Conservation (phyloP, 2,329 filamentous ascomycete genomes). For the Ascochyta pisi region DNA sequence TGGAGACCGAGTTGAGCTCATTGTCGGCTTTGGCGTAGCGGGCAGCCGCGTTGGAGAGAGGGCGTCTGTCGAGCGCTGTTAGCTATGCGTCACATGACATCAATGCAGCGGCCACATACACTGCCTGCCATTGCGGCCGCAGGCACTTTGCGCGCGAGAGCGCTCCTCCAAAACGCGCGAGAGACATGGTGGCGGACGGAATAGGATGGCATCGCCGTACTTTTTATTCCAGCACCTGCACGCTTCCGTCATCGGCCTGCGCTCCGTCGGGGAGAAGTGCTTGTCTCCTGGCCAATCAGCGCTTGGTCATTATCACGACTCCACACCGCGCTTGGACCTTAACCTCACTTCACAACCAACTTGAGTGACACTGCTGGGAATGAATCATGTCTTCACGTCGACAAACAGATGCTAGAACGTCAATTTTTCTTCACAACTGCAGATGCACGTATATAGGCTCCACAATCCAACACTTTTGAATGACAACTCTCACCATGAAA, state of each 20-base stretch:
- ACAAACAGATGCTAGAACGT: background rate
- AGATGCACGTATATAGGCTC: background rate
- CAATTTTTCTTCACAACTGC: background rate
- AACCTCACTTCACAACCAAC: background rate
- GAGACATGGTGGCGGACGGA: constrained; percentile 40
- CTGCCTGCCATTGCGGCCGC: constrained; percentile 43
- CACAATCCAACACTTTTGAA: too few species aligned
- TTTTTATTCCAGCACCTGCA: constrained; percentile 32
- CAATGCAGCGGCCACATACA: constrained; percentile 28
- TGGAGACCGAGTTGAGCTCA: constrained; percentile 77
- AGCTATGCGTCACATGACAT: background rate
- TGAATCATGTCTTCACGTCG: background rate
- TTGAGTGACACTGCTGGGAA: background rate
- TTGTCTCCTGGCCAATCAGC: constrained; percentile 31
- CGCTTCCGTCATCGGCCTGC: constrained; percentile 4
- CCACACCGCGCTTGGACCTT: too few species aligned
- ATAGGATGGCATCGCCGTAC: constrained; percentile 21
- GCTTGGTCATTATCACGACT: background rate
- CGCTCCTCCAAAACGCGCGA: constrained; percentile 45
- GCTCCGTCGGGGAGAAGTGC: constrained; percentile 29
- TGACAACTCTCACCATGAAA: background rate
- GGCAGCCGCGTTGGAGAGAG: constrained; percentile 43
- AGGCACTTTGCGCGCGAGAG: constrained; percentile 42
- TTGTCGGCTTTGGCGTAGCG: constrained; percentile 42
- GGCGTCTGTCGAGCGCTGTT: constrained; percentile 35